These are phyloP conservation scores for Megacollybia platyphylla DNA, from an alignment of 1,284 basidiomycete genomes.

Conservation along the genomic window DNA sequence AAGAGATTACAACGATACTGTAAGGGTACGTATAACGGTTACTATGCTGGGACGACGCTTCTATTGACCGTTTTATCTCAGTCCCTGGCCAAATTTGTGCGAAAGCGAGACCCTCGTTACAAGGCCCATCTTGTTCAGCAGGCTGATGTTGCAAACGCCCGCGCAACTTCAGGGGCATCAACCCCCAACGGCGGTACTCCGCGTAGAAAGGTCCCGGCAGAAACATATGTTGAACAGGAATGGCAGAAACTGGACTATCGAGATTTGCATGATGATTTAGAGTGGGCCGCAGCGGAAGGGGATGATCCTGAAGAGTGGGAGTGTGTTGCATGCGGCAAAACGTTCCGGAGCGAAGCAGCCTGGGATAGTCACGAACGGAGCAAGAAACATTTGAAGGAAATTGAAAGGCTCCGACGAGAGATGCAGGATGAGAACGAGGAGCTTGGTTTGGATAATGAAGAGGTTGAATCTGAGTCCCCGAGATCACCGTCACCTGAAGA, in stretches of 20 bases:
- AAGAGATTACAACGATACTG: constrained; percentile 88
- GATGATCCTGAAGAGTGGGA: constrained; percentile 78
- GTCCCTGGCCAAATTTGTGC: constrained; percentile 78
- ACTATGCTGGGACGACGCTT: constrained; percentile 1
- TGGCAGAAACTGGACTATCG: constrained; percentile 60
- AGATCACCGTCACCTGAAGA: constrained; percentile 1
- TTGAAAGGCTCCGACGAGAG: constrained; percentile 60
- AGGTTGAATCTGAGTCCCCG: constrained; percentile 9
- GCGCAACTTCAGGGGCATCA: constrained; percentile 17
- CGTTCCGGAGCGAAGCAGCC: constrained; percentile 84
- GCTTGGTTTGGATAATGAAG: constrained; percentile 28
- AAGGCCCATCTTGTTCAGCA: constrained; percentile 58
- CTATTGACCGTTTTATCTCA: constrained; percentile 24
- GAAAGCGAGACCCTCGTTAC: constrained; percentile 90
- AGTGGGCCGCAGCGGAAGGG: constrained; percentile 59
- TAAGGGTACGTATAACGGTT: constrained; percentile 47
- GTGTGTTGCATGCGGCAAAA: constrained; percentile 92
- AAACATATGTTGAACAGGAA: constrained; percentile 62
- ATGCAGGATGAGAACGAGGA: constrained; percentile 73
- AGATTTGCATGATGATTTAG: constrained; percentile 42
- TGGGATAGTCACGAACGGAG: constrained; percentile 97
- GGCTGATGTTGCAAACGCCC: constrained; percentile 16
- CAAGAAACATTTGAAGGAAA: constrained; percentile 87
- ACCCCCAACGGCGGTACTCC: constrained; percentile 12
- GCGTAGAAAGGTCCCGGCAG: constrained; percentile 11